Conservation (phyloP, 257 asterid genomes). For the Solanum stenotomum region DNA sequence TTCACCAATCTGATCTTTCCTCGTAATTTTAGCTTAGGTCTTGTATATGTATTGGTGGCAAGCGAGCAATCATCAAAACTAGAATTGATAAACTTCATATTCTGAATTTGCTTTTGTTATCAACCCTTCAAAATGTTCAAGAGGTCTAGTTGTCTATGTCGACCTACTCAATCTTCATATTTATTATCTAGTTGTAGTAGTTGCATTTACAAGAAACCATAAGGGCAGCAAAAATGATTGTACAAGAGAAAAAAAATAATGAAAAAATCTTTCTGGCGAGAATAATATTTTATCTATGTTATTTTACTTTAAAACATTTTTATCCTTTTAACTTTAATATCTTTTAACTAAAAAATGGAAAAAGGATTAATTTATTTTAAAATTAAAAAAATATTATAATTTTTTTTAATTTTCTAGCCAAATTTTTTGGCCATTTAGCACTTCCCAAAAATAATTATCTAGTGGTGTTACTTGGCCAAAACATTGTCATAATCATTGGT, state of each 20-base stretch:
- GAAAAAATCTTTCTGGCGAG: too few relatives aligned
- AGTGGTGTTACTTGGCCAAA: background rate
- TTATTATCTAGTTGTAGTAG: background rate
- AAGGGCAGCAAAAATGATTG: background rate
- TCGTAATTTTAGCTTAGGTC: too few relatives aligned
- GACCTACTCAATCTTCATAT: background rate
- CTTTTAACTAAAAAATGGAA: too few relatives aligned
- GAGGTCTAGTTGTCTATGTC: background rate
- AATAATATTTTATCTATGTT: too few relatives aligned
- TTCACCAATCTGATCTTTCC: background rate
- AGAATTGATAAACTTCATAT: background rate
- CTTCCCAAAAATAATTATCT: background rate
- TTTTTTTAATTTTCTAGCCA: too few relatives aligned
- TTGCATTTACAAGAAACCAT: background rate
- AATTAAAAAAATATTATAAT: too few relatives aligned
- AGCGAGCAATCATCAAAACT: too few relatives aligned
- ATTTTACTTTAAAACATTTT: too few relatives aligned
- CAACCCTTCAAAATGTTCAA: background rate
- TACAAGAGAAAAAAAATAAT: background rate
- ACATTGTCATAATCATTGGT: background rate
- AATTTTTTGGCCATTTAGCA: too few relatives aligned
- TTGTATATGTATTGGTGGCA: too few relatives aligned
- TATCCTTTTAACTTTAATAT: too few relatives aligned
- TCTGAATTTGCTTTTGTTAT: background rate
- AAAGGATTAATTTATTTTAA: too few relatives aligned